Percentiles rank a stretch among this genome's conserved stretches.
These are phyloP conservation scores for Pythium aristosporum DNA, from an alignment of 352 stramenopile species.

Conservation along the genomic window DNA sequence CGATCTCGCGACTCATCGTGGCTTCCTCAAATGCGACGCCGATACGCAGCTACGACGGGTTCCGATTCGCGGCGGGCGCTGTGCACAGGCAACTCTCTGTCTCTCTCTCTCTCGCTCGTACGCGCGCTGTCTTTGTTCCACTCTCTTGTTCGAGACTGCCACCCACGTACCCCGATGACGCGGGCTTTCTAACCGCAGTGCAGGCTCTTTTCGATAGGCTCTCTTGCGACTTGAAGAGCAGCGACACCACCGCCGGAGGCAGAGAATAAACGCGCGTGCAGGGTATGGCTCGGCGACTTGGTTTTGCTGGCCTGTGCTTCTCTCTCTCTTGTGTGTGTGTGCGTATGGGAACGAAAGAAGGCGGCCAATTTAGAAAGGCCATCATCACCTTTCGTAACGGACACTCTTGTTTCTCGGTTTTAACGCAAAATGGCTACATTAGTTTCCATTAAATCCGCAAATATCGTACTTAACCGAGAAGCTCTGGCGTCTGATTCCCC, in stretches of 20 bases:
- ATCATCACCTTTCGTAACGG: neutral
- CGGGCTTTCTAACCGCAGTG: too few species aligned
- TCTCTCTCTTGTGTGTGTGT: neutral
- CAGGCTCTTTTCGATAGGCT: too few species aligned
- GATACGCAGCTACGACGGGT: too few species aligned
- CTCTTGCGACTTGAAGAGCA: too few species aligned
- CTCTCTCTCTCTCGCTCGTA: too few species aligned
- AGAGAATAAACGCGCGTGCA: neutral
- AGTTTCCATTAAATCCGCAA: neutral
- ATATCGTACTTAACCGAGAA: neutral
- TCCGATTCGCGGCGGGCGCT: too few species aligned
- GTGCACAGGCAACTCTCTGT: too few species aligned
- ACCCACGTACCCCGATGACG: too few species aligned
- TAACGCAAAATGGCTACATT: constrained; percentile 1
- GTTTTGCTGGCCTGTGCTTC: neutral
- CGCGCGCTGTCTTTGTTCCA: too few species aligned
- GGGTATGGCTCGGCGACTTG: neutral
- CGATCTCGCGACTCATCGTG: constrained; percentile 71
- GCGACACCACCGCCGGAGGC: neutral
- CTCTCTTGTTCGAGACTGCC: too few species aligned
- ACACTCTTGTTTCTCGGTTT: neutral
- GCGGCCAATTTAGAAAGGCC: constrained; percentile 1
- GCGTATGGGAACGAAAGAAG: neutral
- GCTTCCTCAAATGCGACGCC: neutral
- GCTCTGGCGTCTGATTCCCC: neutral